Conservation (phyloP, 78 protist species). For the Bodo saltans region DNA sequence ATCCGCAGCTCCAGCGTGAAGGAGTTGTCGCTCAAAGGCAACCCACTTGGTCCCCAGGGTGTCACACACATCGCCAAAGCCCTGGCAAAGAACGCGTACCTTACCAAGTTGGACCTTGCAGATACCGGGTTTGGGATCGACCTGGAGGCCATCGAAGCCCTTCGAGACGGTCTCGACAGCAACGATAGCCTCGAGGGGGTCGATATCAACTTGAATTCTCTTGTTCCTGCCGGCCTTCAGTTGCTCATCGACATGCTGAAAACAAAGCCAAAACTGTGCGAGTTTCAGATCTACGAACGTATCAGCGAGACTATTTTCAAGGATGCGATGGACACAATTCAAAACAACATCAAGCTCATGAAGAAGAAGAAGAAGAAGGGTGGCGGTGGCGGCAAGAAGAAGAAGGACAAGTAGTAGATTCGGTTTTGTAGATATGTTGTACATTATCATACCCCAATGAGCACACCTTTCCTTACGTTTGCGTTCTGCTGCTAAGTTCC, state of each 20-base stretch:
- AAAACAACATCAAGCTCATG: background rate
- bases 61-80: background rate
- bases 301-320: background rate
- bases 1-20: background rate
- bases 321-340: background rate
- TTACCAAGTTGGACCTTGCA: background rate
- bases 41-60: background rate
- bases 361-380: conserved; percentile 18
- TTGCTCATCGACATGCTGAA: conserved; percentile 2
- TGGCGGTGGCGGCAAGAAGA: conserved; percentile 23
- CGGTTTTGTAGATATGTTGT: too few relatives aligned
- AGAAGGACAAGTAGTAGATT: too few relatives aligned
- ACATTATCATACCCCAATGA: too few relatives aligned
- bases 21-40: conserved; percentile 4
- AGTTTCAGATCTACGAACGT: conserved; percentile 4
- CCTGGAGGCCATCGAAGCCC: conserved; percentile 24
- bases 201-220: conserved; percentile 22
- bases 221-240: conserved; percentile 16
- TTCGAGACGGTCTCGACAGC: conserved; percentile 15
- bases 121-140: conserved; percentile 22
- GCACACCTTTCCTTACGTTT: too few relatives aligned
- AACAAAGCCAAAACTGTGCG: conserved; percentile 6
- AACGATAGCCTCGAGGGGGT: conserved; percentile 7
- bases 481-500: too few relatives aligned
- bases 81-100: conserved; percentile 18